Evolutionary conservation across 2,329 filamentous ascomycete species (phyloP), one percentile per base, ranked within the genome.

Genomic region (Aureobasidium melanogenum): DNA sequence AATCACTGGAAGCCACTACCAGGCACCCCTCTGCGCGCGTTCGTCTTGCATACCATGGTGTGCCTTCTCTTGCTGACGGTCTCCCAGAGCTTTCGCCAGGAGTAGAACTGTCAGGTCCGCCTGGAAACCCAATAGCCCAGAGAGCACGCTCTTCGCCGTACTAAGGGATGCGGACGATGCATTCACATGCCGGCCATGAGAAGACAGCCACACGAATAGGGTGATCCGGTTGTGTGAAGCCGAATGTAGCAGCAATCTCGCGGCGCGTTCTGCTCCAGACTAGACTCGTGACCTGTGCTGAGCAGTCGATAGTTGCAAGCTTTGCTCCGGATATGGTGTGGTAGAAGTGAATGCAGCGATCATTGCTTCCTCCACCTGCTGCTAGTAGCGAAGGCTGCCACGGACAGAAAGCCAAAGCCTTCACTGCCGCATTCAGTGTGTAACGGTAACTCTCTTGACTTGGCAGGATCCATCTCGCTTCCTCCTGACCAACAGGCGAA

Each of bases 311-410:
- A 1, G 88, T 95, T 1, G 93, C 92, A 32, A 99, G 82, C 62
- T 86, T 86, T 2, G 90, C 85, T 5, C 93, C 94, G 0, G 91
- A 92, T 22, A 82, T 81, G 0, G 90, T 88, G 73, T 97, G 92
- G 74, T 88, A 97, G 77, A 99, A 99, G 75, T 96, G 92, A 62
- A 99, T 96, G 72, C 91, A 91, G 68, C 91, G 90, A 76, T 99
- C 93, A 69, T 95, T 96, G 48, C 89, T 93, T 26, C 94, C 94
- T 41, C 94, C 93, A 3, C 94, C 91, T 1, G 93, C 95, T 15
- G 94, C 94, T 41, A 99, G 75, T 5, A 99, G 81, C 3, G 88
- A 88, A 26, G 88, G 84, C 61, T 93, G 88, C 93, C 92, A 99
- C 0, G 94, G 93, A 65, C 93, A 96, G 74, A 97, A 97, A 1